A percentile compares a stretch with the other conserved stretches of the same genome.
phyloP scores from a whole-genome alignment of 2,329 filamentous ascomycete species.

The Magnaporthiopsis rhizophila region DNA sequence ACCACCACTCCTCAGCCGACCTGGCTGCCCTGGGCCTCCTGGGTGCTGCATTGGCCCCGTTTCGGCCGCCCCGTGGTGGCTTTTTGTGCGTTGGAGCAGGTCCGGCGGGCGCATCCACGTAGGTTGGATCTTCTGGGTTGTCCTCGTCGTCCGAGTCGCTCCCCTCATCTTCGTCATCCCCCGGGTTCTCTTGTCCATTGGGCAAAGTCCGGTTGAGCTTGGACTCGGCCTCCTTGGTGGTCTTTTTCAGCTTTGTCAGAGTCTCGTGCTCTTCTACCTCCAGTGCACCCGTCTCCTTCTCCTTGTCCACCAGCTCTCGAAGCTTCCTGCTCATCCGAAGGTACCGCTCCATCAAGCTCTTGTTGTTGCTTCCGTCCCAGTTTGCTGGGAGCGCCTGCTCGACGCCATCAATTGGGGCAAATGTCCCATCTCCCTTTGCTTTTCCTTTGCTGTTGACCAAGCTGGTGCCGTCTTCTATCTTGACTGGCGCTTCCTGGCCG shows the following conservation, averaged over 20 bases:
- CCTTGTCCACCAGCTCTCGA: neutral
- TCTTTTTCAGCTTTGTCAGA: neutral
- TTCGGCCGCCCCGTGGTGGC: neutral
- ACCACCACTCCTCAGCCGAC: constrained; percentile 6
- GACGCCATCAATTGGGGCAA: neutral
- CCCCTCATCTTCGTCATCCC: neutral
- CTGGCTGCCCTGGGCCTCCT: neutral
- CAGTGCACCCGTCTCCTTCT: neutral
- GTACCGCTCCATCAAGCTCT: neutral
- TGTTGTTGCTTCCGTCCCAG: neutral
- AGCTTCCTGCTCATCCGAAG: neutral
- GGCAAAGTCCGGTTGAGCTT: neutral
- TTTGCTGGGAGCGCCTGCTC: neutral
- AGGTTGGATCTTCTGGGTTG: neutral
- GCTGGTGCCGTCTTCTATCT: neutral
- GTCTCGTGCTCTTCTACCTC: neutral
- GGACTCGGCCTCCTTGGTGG: neutral
- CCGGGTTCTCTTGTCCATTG: neutral
- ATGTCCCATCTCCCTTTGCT: neutral
- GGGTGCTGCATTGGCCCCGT: neutral
- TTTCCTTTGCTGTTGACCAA: neutral
- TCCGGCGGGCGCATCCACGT: neutral
- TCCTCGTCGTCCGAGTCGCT: neutral
- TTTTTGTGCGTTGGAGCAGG: neutral
- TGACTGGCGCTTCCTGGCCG: neutral